phyloP scores from a whole-genome alignment of 176 grass and related monocot species.

The Zizania latifolia region DNA sequence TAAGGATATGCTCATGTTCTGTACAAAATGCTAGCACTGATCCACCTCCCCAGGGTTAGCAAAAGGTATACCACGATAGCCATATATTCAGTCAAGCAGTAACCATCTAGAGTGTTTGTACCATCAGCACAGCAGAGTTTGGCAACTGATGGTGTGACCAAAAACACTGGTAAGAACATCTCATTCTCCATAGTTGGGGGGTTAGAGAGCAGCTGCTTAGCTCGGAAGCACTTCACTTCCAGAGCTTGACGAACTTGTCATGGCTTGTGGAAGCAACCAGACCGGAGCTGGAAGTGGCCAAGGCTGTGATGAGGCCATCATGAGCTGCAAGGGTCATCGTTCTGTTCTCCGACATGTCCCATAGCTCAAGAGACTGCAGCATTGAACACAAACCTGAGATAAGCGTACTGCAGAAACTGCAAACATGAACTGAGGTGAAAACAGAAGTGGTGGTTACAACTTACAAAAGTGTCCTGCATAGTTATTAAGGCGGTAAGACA shows the following conservation, averaged over 20 bases:
- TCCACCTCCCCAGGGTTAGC: conserved; percentile 33
- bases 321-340: conserved; percentile 69
- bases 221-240: conserved; percentile 35
- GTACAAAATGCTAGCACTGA: conserved; percentile 37
- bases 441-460: not conserved
- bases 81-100: conserved; percentile 17
- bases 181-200: not conserved
- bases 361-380: conserved; percentile 78
- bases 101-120: not conserved
- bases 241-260: conserved; percentile 85
- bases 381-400: not conserved
- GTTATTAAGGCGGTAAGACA: too few relatives aligned
- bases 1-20: not conserved
- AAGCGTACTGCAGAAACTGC: not conserved
- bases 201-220: not conserved
- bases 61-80: not conserved
- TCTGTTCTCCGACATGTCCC: conserved; percentile 74
- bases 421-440: not conserved
- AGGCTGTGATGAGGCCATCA: conserved; percentile 46
- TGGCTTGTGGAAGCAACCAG: conserved; percentile 74
- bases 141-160: conserved; percentile 13
- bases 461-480: too few relatives aligned
- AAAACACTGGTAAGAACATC: too few relatives aligned
- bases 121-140: not conserved
- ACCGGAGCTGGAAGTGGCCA: conserved; percentile 60